Base-by-base conservation (phyloP, 106 monocot genomes). In the Dactylorhiza incarnata region DNA sequence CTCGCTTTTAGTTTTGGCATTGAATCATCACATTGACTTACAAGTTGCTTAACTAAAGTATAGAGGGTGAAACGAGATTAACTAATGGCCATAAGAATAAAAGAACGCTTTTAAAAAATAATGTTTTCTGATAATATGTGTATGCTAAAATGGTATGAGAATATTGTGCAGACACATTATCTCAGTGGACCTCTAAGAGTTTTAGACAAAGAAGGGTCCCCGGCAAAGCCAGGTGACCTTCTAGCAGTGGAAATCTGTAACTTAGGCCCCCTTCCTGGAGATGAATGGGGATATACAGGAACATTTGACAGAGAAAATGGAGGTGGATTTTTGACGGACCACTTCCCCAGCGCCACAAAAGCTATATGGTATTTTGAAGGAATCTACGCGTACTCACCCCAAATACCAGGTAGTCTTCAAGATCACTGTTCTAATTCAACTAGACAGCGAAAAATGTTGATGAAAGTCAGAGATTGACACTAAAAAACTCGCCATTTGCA, bases 311-410 rank as follows among this genome's bases (percentile, higher is more conserved):
- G 86, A 75, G 89, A 92, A 58, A 95, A 92, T 73, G 95, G 92
- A 15, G 95, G 95, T n/a, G 92, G 95, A 12, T 95, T 95, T 72
- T 78, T 95, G 49, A 95, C 92, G 13, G 95, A 95, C 44, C 91
- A 95, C 73, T 95, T 92, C 73, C 95, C 95, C 15, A 49, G 44
- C 74, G 92, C 92, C 77, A 89, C 88, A 5, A 95, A 95, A 76
- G 95, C 95, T 22, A 95, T 95, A 56, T 95, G 95, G 95, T 92
- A 92, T 63, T 95, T 95, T 63, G 89, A 92, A 85, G 92, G 92
- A 78, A 95, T 95, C 71, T 92, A 92, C 65, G 92, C 95, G 75
- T 83, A 84, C 80, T 95, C 92, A 22, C 92, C 89, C 58, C 86
- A 95, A 1, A 95, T 95, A 81, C 92, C 89, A 80, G 92, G 89